Base-by-base conservation (phyloP, 1,139 yeast species). In the Pneumocystis sp. region DNA sequence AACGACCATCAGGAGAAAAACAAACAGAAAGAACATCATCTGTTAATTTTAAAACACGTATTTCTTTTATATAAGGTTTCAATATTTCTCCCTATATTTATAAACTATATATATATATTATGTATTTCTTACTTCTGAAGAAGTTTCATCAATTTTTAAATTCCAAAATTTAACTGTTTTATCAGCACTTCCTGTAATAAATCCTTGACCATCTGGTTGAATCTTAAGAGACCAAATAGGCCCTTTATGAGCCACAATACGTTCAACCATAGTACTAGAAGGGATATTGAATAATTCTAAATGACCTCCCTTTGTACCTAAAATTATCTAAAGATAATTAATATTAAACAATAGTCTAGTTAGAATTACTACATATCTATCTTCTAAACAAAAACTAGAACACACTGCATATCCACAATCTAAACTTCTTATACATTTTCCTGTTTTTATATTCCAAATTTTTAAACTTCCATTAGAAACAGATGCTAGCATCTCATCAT, bases 121-220 rank as follows among this genome's bases (percentile, higher is more conserved):
- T 8, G 21, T 50, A 50, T 50, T 50, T 50, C 34, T 50, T 50
- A 50, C 57, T 12, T 50, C 57, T 50, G 34, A 50, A 50, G 79
- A 72, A 66, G 86, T 91, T 68, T 82, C 79, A 62, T 83, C 86
- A 40, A 89, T 82, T 70, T 81, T 79, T 73, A 95, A 84, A 64
- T 85, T 84, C 98, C 98, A 93, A 73, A 90, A 89, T 74, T 89
- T 89, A 63, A 91, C 87, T 5, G 83, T 76, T 74, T 90, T 90
- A 75, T 95, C 99, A 62, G 95, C 95, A 61, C 97, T 95, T 37
- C 97, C 98, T 12, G 97, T 88, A 1, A 91, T 85, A 68, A 93
- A 78, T 0, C 86, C 81, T 71, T 83, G 86, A 25, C 98, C 98
- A 75, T 93, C 96, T 8, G 86, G 83, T 1, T 95, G 84, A 59